phyloP scores from a whole-genome alignment of 306 rosid genomes.

The Morella rubra region DNA sequence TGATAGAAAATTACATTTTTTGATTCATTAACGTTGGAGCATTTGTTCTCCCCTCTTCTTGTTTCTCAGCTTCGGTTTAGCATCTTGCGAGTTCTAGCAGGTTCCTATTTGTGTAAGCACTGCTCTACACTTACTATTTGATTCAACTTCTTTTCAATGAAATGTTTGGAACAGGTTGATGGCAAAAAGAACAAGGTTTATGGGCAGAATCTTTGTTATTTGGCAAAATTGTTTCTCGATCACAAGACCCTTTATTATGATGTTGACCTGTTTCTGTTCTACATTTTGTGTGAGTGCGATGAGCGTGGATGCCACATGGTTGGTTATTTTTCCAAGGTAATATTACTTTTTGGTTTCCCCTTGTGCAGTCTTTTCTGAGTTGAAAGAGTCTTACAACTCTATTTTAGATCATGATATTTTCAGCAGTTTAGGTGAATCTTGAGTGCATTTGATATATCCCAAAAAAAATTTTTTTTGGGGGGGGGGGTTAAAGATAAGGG shows the following conservation, averaged over 20 bases:
- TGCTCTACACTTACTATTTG: constrained; percentile 7
- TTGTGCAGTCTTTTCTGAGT: no score
- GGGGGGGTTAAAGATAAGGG: no score
- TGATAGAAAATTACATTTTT: neutral
- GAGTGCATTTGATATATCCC: neutral
- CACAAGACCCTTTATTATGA: constrained; percentile 99
- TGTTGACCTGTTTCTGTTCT: constrained; percentile 94
- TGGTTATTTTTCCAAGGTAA: constrained; percentile 98
- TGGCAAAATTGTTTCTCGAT: constrained; percentile 96
- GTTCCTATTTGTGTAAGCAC: neutral
- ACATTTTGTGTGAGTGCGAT: constrained; percentile 93
- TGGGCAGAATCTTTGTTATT: constrained; percentile 98
- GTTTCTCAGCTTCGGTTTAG: neutral
- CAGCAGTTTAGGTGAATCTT: neutral
- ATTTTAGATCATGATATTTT: neutral
- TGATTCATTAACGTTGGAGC: neutral
- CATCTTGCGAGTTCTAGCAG: neutral
- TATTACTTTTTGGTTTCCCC: neutral
- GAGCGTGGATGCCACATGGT: constrained; percentile 99
- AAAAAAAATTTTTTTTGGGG: no score
- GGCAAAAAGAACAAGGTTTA: constrained; percentile 99
- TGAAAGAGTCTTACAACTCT: no score
- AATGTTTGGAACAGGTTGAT: constrained; percentile 72
- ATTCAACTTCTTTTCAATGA: constrained; percentile 1
- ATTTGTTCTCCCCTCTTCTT: neutral